These are phyloP conservation scores for Coelastrella sp. DNA, from an alignment of 139 green algal species.

Conservation along the genomic window DNA sequence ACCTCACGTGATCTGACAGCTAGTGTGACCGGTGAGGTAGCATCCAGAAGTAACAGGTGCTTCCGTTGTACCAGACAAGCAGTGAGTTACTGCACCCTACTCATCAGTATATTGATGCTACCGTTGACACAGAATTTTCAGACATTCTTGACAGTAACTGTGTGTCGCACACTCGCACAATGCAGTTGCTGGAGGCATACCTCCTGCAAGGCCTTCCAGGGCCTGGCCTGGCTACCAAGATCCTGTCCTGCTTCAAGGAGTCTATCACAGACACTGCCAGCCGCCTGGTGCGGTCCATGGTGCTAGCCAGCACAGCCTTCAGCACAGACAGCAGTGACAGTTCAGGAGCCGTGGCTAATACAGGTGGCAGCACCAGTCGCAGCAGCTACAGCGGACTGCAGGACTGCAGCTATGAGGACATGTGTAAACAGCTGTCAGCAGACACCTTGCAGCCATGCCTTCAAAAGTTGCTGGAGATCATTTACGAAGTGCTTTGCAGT, in stretches of 20 bases:
- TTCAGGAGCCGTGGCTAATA: not conserved
- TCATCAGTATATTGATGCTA: too few relatives aligned
- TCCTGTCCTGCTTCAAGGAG: conserved; percentile 65
- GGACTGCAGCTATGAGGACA: conserved; percentile 54
- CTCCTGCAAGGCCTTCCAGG: conserved; percentile 64
- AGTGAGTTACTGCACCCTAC: too few relatives aligned
- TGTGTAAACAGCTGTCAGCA: conserved; percentile 58
- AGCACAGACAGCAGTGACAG: conserved; percentile 11
- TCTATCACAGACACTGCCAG: conserved; percentile 54
- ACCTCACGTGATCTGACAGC: too few relatives aligned
- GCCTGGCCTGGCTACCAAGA: conserved; percentile 52
- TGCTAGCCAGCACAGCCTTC: conserved; percentile 42
- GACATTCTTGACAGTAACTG: not conserved
- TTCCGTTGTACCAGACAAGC: too few relatives aligned
- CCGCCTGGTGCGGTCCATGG: conserved; percentile 59
- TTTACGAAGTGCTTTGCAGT: conserved; percentile 61
- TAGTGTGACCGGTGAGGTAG: too few relatives aligned
- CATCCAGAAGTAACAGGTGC: too few relatives aligned
- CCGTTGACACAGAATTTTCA: too few relatives aligned
- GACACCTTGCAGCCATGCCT: conserved; percentile 67
- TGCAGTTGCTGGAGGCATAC: conserved; percentile 74
- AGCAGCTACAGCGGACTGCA: conserved; percentile 28
- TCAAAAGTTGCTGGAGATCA: conserved; percentile 60
- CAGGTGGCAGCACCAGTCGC: not conserved
- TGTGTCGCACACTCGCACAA: not conserved